These are phyloP conservation scores for Neurospora sp. DNA, from an alignment of 2,329 filamentous ascomycete species.

Conservation along the genomic window DNA sequence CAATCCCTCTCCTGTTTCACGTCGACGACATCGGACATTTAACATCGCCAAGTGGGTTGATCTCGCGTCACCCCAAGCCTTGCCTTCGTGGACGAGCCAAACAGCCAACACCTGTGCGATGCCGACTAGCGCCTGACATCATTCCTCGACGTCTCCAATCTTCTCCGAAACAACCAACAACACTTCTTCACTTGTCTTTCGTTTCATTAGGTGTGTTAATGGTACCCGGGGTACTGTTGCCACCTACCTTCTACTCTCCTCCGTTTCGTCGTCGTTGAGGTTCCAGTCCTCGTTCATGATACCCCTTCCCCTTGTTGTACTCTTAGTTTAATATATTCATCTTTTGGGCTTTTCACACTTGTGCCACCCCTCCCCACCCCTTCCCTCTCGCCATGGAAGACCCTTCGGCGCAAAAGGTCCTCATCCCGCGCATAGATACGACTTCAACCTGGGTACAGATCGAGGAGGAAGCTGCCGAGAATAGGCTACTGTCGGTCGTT, in stretches of 20 bases:
- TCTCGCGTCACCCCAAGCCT: not conserved
- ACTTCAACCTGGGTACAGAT: constrained; percentile 16
- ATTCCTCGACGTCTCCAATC: not conserved
- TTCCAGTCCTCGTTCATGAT: constrained; percentile 13
- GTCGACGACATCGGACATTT: not conserved
- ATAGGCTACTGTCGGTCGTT: constrained; percentile 16
- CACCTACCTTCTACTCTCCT: not conserved
- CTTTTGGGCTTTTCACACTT: not conserved
- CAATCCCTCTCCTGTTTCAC: not conserved
- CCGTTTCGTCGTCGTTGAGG: not conserved
- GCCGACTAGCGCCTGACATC: not conserved
- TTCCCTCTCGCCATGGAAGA: not conserved
- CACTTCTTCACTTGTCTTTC: not conserved
- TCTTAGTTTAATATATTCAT: constrained; percentile 4
- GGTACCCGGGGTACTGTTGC: not conserved
- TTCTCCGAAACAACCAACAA: not conserved
- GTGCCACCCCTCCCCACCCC: not conserved
- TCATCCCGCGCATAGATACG: constrained; percentile 11
- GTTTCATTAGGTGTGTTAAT: not conserved
- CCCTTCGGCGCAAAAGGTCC: constrained; percentile 2
- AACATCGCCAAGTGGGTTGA: not conserved
- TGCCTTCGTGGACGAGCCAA: not conserved
- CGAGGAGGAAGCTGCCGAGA: constrained; percentile 16
- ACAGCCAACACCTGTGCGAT: not conserved
- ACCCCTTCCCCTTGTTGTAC: constrained; percentile 7